These are phyloP conservation scores for Mycosphaerelloides madeirae DNA, from an alignment of 2,329 filamentous ascomycete species.

Conservation along the genomic window DNA sequence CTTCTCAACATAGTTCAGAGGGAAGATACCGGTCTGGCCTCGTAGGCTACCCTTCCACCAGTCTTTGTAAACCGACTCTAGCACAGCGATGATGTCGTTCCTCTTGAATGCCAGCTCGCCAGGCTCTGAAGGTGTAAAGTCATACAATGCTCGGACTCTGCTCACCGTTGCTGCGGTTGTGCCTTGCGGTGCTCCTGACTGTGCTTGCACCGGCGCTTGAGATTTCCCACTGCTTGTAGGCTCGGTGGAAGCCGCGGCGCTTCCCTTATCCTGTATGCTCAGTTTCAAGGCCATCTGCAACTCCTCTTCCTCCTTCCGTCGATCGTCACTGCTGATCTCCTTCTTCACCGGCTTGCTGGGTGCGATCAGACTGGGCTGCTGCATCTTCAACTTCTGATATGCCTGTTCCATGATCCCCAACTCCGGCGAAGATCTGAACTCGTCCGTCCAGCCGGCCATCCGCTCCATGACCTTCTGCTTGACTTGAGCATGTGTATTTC, in stretches of 20 bases:
- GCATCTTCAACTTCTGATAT: slow-evolving; percentile 75
- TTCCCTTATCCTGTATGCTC: slow-evolving; percentile 78
- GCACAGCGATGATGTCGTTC: slow-evolving; percentile 92
- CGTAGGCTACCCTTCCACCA: slow-evolving; percentile 98
- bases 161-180: slow-evolving; percentile 96
- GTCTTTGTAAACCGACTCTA: slow-evolving; percentile 98
- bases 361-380: slow-evolving; percentile 71
- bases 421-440: slow-evolving; percentile 85
- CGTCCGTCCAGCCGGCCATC: slow-evolving; percentile 93
- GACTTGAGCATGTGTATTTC: slow-evolving; percentile 91
- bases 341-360: slow-evolving; percentile 93
- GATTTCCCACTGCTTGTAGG: slow-evolving; percentile 29
- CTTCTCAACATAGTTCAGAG: slow-evolving; percentile 98
- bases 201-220: slow-evolving; percentile 34
- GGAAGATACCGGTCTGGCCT: slow-evolving; percentile 95
- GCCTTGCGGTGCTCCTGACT: slow-evolving; percentile 53
- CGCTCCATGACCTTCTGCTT: slow-evolving; percentile 95
- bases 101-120: slow-evolving; percentile 95
- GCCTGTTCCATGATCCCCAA: slow-evolving; percentile 97
- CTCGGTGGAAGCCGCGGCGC: slow-evolving; percentile 29
- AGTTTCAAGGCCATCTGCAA: slow-evolving; percentile 91
- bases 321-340: slow-evolving; percentile 80
- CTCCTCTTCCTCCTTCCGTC: slow-evolving; percentile 95
- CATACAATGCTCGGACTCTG: slow-evolving; percentile 84
- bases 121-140: slow-evolving; percentile 89